Conservation (phyloP, 148 eudicot species). For the Camellia japonica region DNA sequence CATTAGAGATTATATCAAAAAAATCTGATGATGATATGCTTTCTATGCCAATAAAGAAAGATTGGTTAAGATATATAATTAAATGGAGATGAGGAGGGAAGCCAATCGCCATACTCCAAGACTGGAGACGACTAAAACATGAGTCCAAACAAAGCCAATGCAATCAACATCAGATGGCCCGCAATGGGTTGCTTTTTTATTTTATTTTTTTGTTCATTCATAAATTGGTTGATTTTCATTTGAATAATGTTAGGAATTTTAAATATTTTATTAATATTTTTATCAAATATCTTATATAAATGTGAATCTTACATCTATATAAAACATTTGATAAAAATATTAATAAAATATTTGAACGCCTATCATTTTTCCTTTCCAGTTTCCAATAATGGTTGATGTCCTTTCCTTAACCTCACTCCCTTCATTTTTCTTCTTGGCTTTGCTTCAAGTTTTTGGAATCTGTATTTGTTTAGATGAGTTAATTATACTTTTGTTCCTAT, state of each 20-base stretch:
- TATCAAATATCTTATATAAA: no score
- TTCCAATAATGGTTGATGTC: neutral
- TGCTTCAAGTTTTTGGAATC: slow-evolving; percentile 1
- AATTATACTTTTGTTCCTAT: no score
- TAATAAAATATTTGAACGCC: no score
- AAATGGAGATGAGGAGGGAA: neutral
- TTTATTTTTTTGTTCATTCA: no score
- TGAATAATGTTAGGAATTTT: no score
- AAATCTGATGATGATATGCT: neutral
- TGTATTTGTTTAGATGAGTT: neutral
- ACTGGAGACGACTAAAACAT: neutral
- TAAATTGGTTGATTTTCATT: no score
- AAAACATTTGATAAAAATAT: no score
- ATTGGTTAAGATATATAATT: neutral
- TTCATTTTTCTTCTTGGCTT: neutral
- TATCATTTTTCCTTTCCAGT: no score
- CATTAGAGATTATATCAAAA: neutral
- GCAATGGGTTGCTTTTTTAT: neutral
- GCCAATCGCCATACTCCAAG: neutral
- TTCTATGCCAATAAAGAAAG: neutral
- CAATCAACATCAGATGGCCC: slow-evolving; percentile 6
- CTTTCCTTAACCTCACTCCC: slow-evolving; percentile 6
- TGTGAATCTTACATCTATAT: no score
- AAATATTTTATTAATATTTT: no score
- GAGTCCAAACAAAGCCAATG: neutral